These are phyloP conservation scores for Yamadazyma laniorum DNA, from an alignment of 805 yeast species.

Conservation along the genomic window DNA sequence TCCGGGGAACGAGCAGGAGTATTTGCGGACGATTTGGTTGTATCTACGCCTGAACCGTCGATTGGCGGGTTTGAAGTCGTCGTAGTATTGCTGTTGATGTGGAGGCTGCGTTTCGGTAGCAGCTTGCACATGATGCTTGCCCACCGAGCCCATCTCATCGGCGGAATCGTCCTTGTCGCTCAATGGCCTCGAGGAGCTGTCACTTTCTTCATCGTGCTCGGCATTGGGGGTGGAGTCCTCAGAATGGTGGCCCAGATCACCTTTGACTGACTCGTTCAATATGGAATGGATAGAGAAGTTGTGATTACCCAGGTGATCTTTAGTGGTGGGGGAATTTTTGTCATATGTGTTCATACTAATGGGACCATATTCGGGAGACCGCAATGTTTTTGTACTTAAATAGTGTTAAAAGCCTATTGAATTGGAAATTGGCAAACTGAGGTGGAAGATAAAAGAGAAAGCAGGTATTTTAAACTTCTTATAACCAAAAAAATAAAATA, in stretches of 20 bases:
- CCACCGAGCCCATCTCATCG: too few species aligned
- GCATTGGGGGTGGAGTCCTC: neutral
- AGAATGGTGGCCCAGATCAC: too few species aligned
- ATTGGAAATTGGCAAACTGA: too few species aligned
- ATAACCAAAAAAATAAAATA: neutral
- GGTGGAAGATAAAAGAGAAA: too few species aligned
- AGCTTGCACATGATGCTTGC: too few species aligned
- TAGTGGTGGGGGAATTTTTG: neutral
- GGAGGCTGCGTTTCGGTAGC: too few species aligned
- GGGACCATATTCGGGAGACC: neutral
- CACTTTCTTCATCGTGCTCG: too few species aligned
- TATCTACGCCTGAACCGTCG: constrained; percentile 35
- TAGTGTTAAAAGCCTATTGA: too few species aligned
- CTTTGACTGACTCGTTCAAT: neutral
- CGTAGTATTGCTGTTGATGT: too few species aligned
- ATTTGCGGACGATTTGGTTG: constrained; percentile 36
- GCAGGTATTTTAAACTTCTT: neutral
- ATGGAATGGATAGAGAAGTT: constrained; percentile 5
- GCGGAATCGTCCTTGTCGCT: too few species aligned
- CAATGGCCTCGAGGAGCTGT: too few species aligned
- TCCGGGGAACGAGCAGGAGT: constrained; percentile 35
- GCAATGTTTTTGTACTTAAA: neutral
- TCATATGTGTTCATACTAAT: constrained; percentile 4
- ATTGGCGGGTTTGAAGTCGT: constrained; percentile 22
- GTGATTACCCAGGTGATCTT: neutral